Base-by-base conservation (phyloP, 176 grass and related monocot species). In the Guadua angustifolia region DNA sequence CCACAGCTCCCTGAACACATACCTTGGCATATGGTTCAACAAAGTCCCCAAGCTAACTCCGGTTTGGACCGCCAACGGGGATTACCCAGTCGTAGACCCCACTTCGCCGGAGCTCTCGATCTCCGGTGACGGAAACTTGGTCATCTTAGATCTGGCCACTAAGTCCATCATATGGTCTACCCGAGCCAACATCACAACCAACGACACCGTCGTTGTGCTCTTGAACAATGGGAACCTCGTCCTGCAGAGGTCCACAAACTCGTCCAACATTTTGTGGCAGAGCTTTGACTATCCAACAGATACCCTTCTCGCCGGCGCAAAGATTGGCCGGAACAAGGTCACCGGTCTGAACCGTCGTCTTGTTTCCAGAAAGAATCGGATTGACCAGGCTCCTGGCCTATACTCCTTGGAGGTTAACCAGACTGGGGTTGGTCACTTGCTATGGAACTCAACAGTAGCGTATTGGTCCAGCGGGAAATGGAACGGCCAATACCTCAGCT, bases 251-350 rank as follows among this genome's bases (percentile, higher is more conserved):
- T 26, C 36, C 26, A 19, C 35, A 22, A 53, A 79, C 38, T 52
- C 82, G 12, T 80, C 75, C 24, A 32, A 33, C 58, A 40, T 85
- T 16, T 18, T 84, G 53, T 93, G 91, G 91, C 83, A 93, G 69
- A 93, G 91, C 82, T 90, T 93, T 40, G 81, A 90, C 55, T 49
- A 90, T 29, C 88, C 81, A 1, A 82, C 88, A 1, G 77, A 93
- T 25, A 88, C 88, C 9, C 47, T 86, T 78, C 21, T 90, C 13
- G 43, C 81, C 0, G 91, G 81, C 6, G 83, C 63, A 25, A 89
- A 78, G 65, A 56, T 92, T 7, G 79, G 90, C 14, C 45, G 79
- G 51, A 78, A 88, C 77, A 84, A 82, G n/a, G 72, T 35, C 44
- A 87, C 82, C 19, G 71, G 81, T 0, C 25, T 88, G n/a, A 82